These are phyloP conservation scores for Ciborinia camelliae DNA, from an alignment of 2,329 filamentous ascomycete genomes.

Conservation along the genomic window DNA sequence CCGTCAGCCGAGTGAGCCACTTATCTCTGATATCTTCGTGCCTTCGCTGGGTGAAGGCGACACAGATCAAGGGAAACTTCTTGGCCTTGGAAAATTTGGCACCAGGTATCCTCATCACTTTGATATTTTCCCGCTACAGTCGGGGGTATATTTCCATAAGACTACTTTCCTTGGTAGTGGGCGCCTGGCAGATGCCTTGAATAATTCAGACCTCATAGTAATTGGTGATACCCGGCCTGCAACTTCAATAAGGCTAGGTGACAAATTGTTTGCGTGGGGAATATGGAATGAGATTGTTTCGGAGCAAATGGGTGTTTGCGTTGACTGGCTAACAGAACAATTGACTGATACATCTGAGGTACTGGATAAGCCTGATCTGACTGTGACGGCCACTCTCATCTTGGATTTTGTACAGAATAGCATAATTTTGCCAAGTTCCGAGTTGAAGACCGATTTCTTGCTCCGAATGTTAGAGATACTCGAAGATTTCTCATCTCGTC, in stretches of 20 bases:
- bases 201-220: conserved; percentile 33
- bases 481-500: conserved; percentile 29
- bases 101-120: conserved; percentile 61
- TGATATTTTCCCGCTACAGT: conserved; percentile 56
- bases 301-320: conserved; percentile 59
- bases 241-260: conserved; percentile 47
- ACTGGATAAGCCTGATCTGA: conserved; percentile 17
- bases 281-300: conserved; percentile 56
- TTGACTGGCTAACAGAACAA: conserved; percentile 56
- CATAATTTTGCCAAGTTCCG: conserved; percentile 23
- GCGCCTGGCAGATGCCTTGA: conserved; percentile 40
- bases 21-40: conserved; percentile 31
- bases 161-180: conserved; percentile 58
- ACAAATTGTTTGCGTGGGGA: conserved; percentile 52
- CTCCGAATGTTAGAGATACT: conserved; percentile 34
- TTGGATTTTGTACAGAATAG: conserved; percentile 35
- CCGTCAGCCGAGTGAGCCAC: conserved; percentile 36
- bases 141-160: conserved; percentile 56
- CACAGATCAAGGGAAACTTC: conserved; percentile 42
- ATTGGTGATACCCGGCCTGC: conserved; percentile 31
- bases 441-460: conserved; percentile 28
- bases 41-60: conserved; percentile 25
- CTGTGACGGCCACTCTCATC: conserved; percentile 27
- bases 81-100: conserved; percentile 57
- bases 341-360: conserved; percentile 19